These are phyloP conservation scores for Corrigiola litoralis DNA, from an alignment of 179 eudicot species.

Conservation along the genomic window DNA sequence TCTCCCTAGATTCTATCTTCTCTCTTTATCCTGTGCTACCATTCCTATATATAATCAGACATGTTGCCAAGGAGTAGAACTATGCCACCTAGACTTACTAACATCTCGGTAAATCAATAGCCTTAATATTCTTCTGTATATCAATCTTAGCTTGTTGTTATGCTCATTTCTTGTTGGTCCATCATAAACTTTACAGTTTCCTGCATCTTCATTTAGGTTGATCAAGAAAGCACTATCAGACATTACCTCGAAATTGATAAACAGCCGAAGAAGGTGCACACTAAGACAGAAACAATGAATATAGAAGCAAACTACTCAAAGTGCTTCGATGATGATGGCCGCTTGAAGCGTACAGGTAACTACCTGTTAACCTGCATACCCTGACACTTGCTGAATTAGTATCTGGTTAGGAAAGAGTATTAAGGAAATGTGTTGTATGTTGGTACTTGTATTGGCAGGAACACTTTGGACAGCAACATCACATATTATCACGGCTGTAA, in stretches of 20 bases:
- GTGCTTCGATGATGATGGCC: no score
- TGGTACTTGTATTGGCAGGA: no score
- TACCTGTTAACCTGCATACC: no score
- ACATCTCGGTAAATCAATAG: not conserved
- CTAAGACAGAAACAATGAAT: conserved; percentile 1
- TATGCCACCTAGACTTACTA: conserved; percentile 15
- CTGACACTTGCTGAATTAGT: no score
- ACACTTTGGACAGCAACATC: no score
- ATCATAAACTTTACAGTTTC: no score
- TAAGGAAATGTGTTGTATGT: no score
- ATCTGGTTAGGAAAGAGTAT: no score
- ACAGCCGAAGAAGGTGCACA: not conserved
- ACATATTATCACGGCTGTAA: no score
- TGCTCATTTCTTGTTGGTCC: no score
- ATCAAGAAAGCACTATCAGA: not conserved
- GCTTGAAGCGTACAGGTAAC: no score
- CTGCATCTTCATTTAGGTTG: no score
- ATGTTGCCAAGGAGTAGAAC: conserved; percentile 24
- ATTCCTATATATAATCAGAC: not conserved
- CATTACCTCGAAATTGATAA: not conserved
- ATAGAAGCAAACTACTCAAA: conserved; percentile 7
- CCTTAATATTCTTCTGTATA: not conserved
- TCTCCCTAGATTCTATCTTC: not conserved
- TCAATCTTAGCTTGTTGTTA: not conserved
- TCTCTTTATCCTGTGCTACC: not conserved